Evolutionary conservation across 371 early-diverging fungal species (phyloP).

Genomic region (Apophysomyces variabilis): DNA sequence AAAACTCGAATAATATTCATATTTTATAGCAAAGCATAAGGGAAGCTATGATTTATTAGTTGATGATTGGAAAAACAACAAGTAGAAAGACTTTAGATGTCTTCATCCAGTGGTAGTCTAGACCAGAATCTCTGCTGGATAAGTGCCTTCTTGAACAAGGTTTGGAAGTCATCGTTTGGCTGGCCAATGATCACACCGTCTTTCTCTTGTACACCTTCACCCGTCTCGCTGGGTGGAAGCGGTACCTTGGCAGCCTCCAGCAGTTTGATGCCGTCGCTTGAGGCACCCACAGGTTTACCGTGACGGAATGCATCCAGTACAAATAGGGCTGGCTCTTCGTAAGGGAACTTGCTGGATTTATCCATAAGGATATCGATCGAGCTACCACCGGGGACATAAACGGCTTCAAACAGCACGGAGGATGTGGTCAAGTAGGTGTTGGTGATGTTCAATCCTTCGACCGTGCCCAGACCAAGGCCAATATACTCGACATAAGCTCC

Average conservation of each 20-base stretch:
- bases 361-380: conserved; percentile 23
- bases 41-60: background rate
- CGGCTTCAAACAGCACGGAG: conserved; percentile 45
- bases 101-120: conserved; percentile 37
- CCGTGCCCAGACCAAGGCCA: conserved; percentile 28
- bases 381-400: conserved; percentile 45
- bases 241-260: conserved; percentile 26
- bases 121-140: conserved; percentile 44
- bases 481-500: conserved; percentile 39
- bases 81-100: background rate
- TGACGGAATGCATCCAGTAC: conserved; percentile 42
- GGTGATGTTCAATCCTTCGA: conserved; percentile 28
- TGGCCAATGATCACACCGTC: conserved; percentile 31
- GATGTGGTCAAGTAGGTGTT: conserved; percentile 35
- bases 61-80: background rate
- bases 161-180: background rate
- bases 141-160: conserved; percentile 25
- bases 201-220: conserved; percentile 14
- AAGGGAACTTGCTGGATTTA: conserved; percentile 27
- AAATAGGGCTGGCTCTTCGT: conserved; percentile 39
- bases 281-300: conserved; percentile 43
- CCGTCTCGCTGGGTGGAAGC: conserved; percentile 3
- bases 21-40: background rate
- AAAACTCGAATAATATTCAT: background rate
- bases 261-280: conserved; percentile 29